A percentile compares a stretch with the other conserved stretches of the same genome.
Conservation (phyloP, 805 yeast genomes). For the Ogataea neopini region DNA sequence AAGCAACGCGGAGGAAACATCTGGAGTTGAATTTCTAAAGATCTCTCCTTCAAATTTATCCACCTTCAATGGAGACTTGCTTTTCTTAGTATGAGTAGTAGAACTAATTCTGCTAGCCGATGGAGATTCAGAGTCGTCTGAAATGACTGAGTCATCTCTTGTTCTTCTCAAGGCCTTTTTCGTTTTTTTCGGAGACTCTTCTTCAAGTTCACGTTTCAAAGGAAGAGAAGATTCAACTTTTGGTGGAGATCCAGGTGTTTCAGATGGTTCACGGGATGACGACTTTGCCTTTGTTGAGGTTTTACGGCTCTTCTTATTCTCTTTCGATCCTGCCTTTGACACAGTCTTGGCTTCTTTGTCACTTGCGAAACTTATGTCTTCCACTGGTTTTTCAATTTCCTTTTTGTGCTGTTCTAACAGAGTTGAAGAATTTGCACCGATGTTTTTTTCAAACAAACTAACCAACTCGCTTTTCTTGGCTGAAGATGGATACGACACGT, state of each 20-base stretch:
- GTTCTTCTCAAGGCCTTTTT: constrained; percentile 20
- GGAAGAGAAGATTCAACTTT: constrained; percentile 19
- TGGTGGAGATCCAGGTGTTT: constrained; percentile 7
- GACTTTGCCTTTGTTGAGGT: background rate
- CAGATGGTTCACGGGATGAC: constrained; percentile 6
- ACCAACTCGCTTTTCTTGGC: constrained; percentile 72
- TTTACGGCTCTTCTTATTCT: constrained; percentile 1
- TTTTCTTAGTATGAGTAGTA: background rate
- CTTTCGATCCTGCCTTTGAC: background rate
- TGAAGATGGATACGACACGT: constrained; percentile 57
- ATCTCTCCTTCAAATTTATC: constrained; percentile 29
- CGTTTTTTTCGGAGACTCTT: constrained; percentile 19
- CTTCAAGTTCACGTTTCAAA: constrained; percentile 20
- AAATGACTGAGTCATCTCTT: constrained; percentile 13
- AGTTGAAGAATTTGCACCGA: constrained; percentile 49
- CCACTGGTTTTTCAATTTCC: constrained; percentile 6
- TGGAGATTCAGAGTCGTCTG: constrained; percentile 19
- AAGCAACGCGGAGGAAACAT: constrained; percentile 13
- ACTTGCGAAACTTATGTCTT: constrained; percentile 8
- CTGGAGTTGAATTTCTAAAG: constrained; percentile 12
- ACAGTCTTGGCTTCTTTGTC: background rate
- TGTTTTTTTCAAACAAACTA: constrained; percentile 53
- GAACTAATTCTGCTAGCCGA: constrained; percentile 4
- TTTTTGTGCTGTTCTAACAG: constrained; percentile 37
- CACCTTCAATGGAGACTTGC: constrained; percentile 19